A percentile compares a stretch with the other conserved stretches of the same genome.
Conservation (phyloP, 495 filamentous ascomycete species). For the Pseudevernia furfuracea region DNA sequence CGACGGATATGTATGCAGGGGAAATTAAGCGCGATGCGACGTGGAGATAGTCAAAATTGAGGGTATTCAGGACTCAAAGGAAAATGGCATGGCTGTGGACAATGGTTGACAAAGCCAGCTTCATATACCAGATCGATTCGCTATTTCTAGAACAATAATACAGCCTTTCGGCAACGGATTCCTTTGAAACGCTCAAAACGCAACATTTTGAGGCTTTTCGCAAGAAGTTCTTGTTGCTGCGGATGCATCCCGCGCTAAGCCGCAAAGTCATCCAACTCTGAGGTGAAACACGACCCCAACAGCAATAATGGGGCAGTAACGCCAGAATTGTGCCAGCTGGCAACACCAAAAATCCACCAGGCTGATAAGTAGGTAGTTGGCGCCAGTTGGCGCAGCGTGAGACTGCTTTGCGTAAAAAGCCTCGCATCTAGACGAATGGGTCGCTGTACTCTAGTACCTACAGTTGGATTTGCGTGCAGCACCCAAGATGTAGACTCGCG, state of each 20-base stretch:
- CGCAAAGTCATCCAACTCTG: constrained; percentile 11
- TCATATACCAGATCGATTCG: background rate
- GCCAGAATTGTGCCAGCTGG: background rate
- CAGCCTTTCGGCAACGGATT: background rate
- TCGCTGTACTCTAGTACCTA: background rate
- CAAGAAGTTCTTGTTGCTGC: background rate
- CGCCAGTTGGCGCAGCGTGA: background rate
- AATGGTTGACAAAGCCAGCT: background rate
- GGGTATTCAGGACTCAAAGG: background rate
- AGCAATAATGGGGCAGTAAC: background rate
- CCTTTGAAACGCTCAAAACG: background rate
- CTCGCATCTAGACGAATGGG: background rate
- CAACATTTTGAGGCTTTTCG: constrained; percentile 1
- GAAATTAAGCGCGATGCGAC: background rate
- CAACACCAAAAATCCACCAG: background rate
- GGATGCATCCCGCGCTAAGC: constrained; percentile 18
- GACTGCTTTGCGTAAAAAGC: background rate
- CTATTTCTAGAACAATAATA: constrained; percentile 4
- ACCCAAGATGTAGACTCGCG: background rate
- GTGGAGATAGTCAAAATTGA: background rate
- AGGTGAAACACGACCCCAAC: background rate
- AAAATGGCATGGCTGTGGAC: background rate
- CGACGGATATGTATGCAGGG: constrained; percentile 3
- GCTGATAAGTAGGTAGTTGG: background rate
- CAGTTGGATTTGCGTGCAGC: background rate